Evolutionary conservation across 1,284 basidiomycete species (phyloP).

Genomic region (Ustilago hordei): DNA sequence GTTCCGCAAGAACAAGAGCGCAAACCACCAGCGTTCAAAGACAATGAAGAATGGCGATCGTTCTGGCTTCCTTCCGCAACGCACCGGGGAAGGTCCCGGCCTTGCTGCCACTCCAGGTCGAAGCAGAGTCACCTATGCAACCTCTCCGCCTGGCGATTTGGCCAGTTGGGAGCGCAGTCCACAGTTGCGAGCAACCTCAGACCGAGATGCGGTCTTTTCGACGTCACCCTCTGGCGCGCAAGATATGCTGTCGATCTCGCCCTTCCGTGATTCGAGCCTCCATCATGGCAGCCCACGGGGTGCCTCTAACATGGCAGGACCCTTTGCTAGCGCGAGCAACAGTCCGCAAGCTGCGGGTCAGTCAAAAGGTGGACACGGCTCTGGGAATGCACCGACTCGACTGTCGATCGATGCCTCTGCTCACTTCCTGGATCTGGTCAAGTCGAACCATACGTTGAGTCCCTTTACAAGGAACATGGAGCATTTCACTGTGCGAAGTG

Average conservation of each 20-base stretch:
- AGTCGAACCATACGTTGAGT: slow-evolving; percentile 64
- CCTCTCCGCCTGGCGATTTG: slow-evolving; percentile 33
- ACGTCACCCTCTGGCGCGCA: slow-evolving; percentile 32
- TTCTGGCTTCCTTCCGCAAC: slow-evolving; percentile 16
- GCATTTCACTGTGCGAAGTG: slow-evolving; percentile 62
- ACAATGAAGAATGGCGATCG: slow-evolving; percentile 29
- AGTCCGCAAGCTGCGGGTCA: slow-evolving; percentile 31
- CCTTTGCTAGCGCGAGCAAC: slow-evolving; percentile 32
- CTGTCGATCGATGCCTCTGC: slow-evolving; percentile 55
- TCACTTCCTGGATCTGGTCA: slow-evolving; percentile 62
- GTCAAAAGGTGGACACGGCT: slow-evolving; percentile 16
- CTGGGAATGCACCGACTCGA: slow-evolving; percentile 20
- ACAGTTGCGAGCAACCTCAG: slow-evolving; percentile 13
- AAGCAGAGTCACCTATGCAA: slow-evolving; percentile 27
- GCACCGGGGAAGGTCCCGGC: slow-evolving; percentile 26
- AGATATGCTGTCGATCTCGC: slow-evolving; percentile 45
- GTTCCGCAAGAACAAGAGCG: slow-evolving; percentile 48
- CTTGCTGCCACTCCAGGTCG: slow-evolving; percentile 39
- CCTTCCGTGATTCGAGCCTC: slow-evolving; percentile 43
- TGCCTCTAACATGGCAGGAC: slow-evolving; percentile 17
- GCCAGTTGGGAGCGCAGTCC: slow-evolving; percentile 37
- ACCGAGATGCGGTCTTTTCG: slow-evolving; percentile 24
- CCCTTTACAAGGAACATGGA: slow-evolving; percentile 64
- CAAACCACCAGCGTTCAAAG: slow-evolving; percentile 35
- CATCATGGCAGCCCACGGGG: slow-evolving; percentile 34